phyloP scores from a whole-genome alignment of 768 basidiomycete species.

The Trametes gibbosa region DNA sequence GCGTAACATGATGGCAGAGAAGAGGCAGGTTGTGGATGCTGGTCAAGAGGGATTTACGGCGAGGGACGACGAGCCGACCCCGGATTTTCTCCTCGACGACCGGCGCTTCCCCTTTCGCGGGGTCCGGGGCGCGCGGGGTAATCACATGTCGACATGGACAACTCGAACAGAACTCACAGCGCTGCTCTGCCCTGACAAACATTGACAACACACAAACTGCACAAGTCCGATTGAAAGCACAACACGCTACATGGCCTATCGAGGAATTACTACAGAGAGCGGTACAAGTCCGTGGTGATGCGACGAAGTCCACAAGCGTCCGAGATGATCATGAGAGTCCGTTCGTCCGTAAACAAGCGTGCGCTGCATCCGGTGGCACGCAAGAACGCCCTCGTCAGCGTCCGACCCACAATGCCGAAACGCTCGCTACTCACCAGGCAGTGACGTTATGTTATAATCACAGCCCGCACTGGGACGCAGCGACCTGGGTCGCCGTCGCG shows the following conservation, averaged over 20 bases:
- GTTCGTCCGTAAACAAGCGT: not conserved
- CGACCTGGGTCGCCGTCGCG: conserved; percentile 43
- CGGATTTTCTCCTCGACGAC: not conserved
- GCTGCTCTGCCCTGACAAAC: not conserved
- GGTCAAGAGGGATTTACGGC: not conserved
- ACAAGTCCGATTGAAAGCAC: not conserved
- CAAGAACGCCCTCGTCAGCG: not conserved
- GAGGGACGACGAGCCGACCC: not conserved
- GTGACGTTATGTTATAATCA: too few relatives aligned
- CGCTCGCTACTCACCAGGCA: not conserved
- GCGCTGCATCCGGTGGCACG: not conserved
- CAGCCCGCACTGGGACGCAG: conserved; percentile 49
- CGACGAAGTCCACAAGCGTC: conserved; percentile 3
- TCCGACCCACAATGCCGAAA: not conserved
- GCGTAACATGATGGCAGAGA: conserved; percentile 7
- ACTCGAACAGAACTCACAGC: too few relatives aligned
- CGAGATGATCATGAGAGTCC: not conserved
- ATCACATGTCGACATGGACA: conserved; percentile 8
- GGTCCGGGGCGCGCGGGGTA: conserved; percentile 5
- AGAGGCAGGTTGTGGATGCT: not conserved
- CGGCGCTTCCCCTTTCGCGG: not conserved
- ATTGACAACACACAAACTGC: not conserved
- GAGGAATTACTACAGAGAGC: not conserved
- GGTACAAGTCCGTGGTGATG: conserved; percentile 6
- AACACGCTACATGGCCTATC: not conserved